These are phyloP conservation scores for Chrysosporium queenslandicum DNA, from an alignment of 2,329 filamentous ascomycete genomes.

Conservation along the genomic window DNA sequence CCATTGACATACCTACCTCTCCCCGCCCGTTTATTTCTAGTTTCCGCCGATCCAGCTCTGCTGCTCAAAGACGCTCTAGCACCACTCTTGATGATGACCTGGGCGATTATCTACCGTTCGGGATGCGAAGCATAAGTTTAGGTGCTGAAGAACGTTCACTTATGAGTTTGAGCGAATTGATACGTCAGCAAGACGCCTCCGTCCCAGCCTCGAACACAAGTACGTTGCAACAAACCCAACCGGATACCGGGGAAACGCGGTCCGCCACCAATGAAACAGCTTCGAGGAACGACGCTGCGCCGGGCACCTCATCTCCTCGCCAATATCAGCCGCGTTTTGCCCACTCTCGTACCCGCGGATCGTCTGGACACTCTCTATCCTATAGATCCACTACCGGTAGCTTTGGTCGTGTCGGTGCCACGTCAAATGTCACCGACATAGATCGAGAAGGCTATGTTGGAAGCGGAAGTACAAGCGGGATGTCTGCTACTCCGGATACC, in stretches of 20 bases:
- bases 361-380: constrained; percentile 30
- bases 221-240: constrained; percentile 18
- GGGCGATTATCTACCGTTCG: constrained; percentile 37
- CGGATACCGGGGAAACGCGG: constrained; percentile 19
- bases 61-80: constrained; percentile 30
- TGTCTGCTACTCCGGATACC: constrained; percentile 25
- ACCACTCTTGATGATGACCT: constrained; percentile 31
- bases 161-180: constrained; percentile 25
- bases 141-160: constrained; percentile 34
- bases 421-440: constrained; percentile 26
- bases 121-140: constrained; percentile 39
- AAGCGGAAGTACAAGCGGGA: constrained; percentile 34
- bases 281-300: not conserved
- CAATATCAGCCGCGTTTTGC: constrained; percentile 32
- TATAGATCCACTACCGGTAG: constrained; percentile 35
- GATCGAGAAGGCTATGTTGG: constrained; percentile 31
- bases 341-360: constrained; percentile 30
- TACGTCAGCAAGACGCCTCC: constrained; percentile 26
- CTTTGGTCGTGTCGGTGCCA: constrained; percentile 28
- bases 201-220: constrained; percentile 14
- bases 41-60: constrained; percentile 39
- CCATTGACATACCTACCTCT: constrained; percentile 42
- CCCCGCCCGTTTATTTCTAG: constrained; percentile 33
- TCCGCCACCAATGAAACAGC: not conserved
- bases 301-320: constrained; percentile 1